Base-by-base conservation (phyloP, 2,329 filamentous ascomycete genomes). In the Cytospora leucostoma region DNA sequence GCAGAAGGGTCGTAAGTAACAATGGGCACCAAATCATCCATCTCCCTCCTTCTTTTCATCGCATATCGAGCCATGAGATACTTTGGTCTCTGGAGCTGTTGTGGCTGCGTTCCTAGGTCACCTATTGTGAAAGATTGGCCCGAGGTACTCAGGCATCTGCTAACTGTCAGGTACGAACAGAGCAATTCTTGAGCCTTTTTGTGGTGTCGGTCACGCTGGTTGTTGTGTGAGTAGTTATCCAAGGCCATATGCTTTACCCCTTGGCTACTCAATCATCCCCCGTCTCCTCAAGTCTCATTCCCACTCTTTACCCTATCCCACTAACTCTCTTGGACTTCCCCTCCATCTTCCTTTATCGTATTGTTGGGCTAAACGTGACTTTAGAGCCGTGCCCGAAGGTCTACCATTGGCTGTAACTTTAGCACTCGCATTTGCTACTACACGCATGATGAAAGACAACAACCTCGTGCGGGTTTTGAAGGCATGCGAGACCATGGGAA, bases 401-500 rank as follows among this genome's bases (percentile, higher is more conserved):
- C 74, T 89, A 21, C 87, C 87, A 3, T 77, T 91, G 11, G 88
- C 88, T 53, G 88, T 91, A 13, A 91, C 88, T 11, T 78, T 90
- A 4, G 88, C 88, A 8, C 74, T 91, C 49, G 87, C 88, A 32
- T 90, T 90, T 69, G 88, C 88, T 27, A 91, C 88, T 1, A 89
- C 85, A 37, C 80, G 86, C 33, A 88, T 91, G 82, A 77, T 89
- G 63, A 89, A 88, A 70, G 88, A 90, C 74, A 89, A 89, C 76
- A 91, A 91, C 67, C 75, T 90, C 47, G 88, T 91, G 17, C 85
- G 88, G 63, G 80, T 89, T 34, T 78, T 91, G 35, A 85, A 87
- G 67, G 88, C 88, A 62, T 90, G 88, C 73, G 88, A 91, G 72
- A 89, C 87, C 6, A 90, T 90, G 88, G 88, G 88, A 11, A 90